Percentiles rank a stretch among this genome's conserved stretches.
Evolutionary conservation across 345 rosid genomes (phyloP).

Genomic region (Passiflora organensis): DNA sequence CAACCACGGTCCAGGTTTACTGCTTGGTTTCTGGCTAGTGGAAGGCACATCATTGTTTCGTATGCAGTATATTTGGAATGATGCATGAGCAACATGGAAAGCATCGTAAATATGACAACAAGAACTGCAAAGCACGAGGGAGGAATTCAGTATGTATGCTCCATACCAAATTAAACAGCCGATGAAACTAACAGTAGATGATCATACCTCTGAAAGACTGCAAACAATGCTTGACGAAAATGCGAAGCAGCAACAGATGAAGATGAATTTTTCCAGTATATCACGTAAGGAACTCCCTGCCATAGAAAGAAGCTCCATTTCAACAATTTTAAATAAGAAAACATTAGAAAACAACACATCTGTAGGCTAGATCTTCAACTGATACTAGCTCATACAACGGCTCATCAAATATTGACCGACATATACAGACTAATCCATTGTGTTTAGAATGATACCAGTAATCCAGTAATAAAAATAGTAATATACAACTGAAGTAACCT

Average conservation of each 20-base stretch:
- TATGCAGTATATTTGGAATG: conserved; percentile 69
- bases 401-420: no score
- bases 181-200: background rate
- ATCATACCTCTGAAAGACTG: conserved; percentile 72
- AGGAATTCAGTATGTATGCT: background rate
- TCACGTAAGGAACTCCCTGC: conserved; percentile 88
- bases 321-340: conserved; percentile 2
- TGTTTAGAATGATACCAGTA: background rate
- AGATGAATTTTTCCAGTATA: conserved; percentile 64
- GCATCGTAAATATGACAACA: conserved; percentile 90
- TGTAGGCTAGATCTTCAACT: background rate
- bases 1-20: conserved; percentile 57
- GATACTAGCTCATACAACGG: no score
- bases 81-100: conserved; percentile 86
- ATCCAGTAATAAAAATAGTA: background rate
- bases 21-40: conserved; percentile 36
- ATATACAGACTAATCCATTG: no score
- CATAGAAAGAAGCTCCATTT: conserved; percentile 11
- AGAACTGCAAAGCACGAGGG: conserved; percentile 63
- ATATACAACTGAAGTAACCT: conserved; percentile 34
- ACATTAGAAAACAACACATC: background rate
- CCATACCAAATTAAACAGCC: background rate
- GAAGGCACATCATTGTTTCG: conserved; percentile 36
- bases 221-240: conserved; percentile 78
- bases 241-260: conserved; percentile 69